Conservation (phyloP, 495 filamentous ascomycete species). For the Friedmanniomyces simplex region DNA sequence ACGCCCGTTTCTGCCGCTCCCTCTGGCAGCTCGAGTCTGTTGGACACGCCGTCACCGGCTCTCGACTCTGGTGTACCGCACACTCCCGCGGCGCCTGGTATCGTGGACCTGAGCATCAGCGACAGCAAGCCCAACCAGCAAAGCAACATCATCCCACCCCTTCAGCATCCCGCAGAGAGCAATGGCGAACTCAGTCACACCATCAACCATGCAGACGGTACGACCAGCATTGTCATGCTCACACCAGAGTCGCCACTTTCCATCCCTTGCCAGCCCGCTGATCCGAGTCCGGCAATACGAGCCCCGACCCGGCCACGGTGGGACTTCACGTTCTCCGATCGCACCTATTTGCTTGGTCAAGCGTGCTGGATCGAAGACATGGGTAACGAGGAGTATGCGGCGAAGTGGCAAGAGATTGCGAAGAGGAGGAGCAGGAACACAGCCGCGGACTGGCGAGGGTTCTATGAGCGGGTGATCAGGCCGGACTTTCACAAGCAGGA, state of each 20-base stretch:
- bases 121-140: neutral
- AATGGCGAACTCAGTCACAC: neutral
- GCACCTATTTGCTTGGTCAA: neutral
- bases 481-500: conserved; percentile 1
- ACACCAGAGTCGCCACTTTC: neutral
- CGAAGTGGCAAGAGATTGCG: neutral
- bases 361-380: conserved; percentile 6
- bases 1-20: neutral
- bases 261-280: neutral
- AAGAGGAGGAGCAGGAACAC: neutral
- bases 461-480: conserved; percentile 3
- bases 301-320: neutral
- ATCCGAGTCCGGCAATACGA: neutral
- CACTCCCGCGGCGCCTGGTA: neutral
- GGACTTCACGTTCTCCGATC: neutral
- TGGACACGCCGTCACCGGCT: neutral
- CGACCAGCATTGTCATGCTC: neutral
- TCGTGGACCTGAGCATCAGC: neutral
- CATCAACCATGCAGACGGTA: neutral
- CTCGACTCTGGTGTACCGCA: neutral
- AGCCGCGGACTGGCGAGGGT: conserved; percentile 6
- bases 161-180: neutral
- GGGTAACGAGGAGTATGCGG: neutral
- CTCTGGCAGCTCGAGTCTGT: neutral
- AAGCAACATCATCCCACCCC: neutral